Base-by-base conservation (phyloP, 495 filamentous ascomycete genomes). In the Tetracladium setigerum region DNA sequence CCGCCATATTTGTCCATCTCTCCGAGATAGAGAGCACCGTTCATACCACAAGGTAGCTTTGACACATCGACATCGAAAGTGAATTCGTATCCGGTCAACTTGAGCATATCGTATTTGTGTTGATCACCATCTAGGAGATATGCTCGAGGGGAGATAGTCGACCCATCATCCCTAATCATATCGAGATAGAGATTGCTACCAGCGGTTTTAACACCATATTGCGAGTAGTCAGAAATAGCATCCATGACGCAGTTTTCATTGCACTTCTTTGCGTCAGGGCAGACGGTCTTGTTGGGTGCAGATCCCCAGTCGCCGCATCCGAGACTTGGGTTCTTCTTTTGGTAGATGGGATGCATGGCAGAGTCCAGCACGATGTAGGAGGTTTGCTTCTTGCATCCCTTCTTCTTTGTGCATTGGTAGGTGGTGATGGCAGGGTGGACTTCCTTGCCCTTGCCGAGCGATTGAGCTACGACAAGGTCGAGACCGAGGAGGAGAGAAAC, bases 11-110 rank as follows among this genome's bases (percentile, higher is more conserved):
- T 51, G 19, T 67, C 55, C 80, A 86, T 85, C 60, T 82, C 77
- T 19, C 38, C 35, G 30, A 85, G 67, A 60, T 84, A 85, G 11
- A 86, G 66, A 2, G 82, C 81, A 39, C 77, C 80, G 62, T 85
- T 86, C 67, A 82, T 71, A 3, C 82, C 82, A 56, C 82, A 86
- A 2, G 69, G 71, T 1, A 84, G 66, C 7, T 70, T 66, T 18
- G 74, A 77, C 3, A 75, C 67, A 56, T 86, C 79, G 15, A 85
- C 74, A 45, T 83, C 79, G 58, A 84, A 83, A 24, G 69, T 65
- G 44, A 85, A 61, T 49, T 85, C 82, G 47, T 73, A 62, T 50
- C 76, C 76, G 14, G 76, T 65, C 8, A 84, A 67, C 46, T 76
- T 66, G 44, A 84, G 57, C 65, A 76, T 68, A 42, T 79, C 69